Evolutionary conservation across 2,329 filamentous ascomycete genomes (phyloP), one percentile per base, ranked within the genome.

Genomic region (Fusarium floridanum): DNA sequence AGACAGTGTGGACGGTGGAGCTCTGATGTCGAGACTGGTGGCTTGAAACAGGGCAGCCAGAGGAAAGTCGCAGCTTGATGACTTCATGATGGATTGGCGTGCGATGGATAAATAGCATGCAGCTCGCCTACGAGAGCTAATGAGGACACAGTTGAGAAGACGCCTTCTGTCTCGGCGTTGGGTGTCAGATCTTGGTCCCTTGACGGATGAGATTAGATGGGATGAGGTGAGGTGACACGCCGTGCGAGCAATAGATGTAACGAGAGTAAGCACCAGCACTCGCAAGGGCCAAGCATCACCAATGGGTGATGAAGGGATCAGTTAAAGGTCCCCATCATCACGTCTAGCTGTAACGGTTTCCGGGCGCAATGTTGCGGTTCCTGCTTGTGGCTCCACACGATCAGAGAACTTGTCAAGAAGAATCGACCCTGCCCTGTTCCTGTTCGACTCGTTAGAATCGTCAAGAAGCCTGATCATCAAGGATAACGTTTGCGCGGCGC

Each of bases 331-430:
- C 65, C 61, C 71, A 65, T 73, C 67, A 67, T 41, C 16, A 43
- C 39, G 39, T 29, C 36, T 67, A 48, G 61, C 48, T 74, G 67
- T 66, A 74, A 71, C 64, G 37, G 29, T 45, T 72, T 66, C 67
- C 64, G 67, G 67, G 68, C 73, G 63, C 66, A 72, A 67, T 53
- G 67, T 70, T 77, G 68, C 67, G 74, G 76, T 77, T 72, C 60
- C 64, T 70, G 61, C 45, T 63, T 59, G 27, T 41, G 55, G 67
- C 70, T 70, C 60, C 73, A 74, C 64, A 50, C 20, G 37, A 61
- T 56, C 32, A 16, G 9, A 24, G 43, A 48, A 48, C 43, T 48
- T 48, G 43, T 48, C 43, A 55, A 60, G 36, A 56, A 32, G n/a
- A 17, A 24, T 41, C 36, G 55, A 57, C 37, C 32, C 32, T 41